These are phyloP conservation scores for Trichoderma breve DNA, from an alignment of 2,329 filamentous ascomycete species.

Conservation along the genomic window DNA sequence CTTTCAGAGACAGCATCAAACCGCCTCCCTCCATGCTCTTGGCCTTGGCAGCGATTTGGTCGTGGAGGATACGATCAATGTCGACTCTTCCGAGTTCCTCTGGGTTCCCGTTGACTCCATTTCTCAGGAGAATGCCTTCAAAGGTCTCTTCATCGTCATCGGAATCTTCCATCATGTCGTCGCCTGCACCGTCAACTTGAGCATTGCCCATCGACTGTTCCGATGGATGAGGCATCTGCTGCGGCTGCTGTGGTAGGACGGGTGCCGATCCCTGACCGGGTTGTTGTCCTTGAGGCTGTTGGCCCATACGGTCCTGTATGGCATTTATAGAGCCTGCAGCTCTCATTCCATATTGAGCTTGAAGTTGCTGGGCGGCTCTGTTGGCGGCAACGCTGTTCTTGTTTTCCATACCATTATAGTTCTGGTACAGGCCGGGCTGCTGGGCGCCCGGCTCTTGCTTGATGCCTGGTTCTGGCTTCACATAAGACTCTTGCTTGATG, in stretches of 20 bases:
- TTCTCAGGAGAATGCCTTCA: conserved; percentile 58
- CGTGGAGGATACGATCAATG: conserved; percentile 68
- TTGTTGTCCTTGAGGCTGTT: conserved; percentile 31
- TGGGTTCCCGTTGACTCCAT: conserved; percentile 52
- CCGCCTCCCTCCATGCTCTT: conserved; percentile 71
- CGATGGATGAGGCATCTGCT: conserved; percentile 32
- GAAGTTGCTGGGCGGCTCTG: conserved; percentile 56
- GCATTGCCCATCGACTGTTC: conserved; percentile 39
- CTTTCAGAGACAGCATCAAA: conserved; percentile 69
- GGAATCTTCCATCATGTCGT: conserved; percentile 37
- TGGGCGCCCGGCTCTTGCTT: conserved; percentile 45
- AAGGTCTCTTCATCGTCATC: conserved; percentile 52
- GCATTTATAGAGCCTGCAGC: conserved; percentile 67
- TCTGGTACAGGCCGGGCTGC: conserved; percentile 35
- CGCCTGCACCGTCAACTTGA: conserved; percentile 73
- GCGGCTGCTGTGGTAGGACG: conserved; percentile 28
- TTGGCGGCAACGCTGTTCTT: conserved; percentile 47
- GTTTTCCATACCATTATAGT: conserved; percentile 34
- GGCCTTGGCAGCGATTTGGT: conserved; percentile 63
- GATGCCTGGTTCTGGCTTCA: conserved; percentile 50
- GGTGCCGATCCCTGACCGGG: conserved; percentile 26
- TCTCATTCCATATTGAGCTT: conserved; percentile 59
- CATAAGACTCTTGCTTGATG: conserved; percentile 44
- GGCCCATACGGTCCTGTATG: conserved; percentile 48
- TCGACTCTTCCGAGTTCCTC: conserved; percentile 58